These are phyloP conservation scores for Alternaria sp. DNA, from an alignment of 2,329 filamentous ascomycete genomes.

Conservation along the genomic window DNA sequence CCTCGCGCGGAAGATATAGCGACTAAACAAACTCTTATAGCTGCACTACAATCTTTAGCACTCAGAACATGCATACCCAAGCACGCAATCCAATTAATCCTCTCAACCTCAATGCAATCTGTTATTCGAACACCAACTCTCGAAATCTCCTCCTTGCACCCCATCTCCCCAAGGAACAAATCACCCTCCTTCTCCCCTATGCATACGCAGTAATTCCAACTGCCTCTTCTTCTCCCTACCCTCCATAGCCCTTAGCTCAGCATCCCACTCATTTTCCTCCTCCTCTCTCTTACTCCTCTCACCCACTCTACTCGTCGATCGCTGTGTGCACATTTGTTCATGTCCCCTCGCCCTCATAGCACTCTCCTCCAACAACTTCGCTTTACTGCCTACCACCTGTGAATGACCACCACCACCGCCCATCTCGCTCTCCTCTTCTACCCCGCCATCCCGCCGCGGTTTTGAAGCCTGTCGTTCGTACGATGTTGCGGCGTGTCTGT, in stretches of 20 bases:
- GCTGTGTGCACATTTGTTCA: too few species aligned
- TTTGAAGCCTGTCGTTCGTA: neutral
- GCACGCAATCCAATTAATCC: too few species aligned
- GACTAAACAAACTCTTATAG: too few species aligned
- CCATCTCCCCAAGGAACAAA: accelerated
- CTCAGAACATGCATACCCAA: accelerated
- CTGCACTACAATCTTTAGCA: too few species aligned
- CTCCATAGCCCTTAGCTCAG: constrained; percentile 21
- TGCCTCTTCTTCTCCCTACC: constrained; percentile 16
- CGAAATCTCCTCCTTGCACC: accelerated
- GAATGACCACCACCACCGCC: neutral
- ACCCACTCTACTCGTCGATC: neutral
- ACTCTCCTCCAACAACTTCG: neutral
- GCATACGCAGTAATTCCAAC: neutral
- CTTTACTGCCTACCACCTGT: neutral
- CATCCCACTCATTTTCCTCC: constrained; percentile 16
- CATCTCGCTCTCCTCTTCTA: neutral
- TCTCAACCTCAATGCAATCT: too few species aligned
- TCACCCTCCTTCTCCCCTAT: too few species aligned
- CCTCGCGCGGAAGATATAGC: too few species aligned
- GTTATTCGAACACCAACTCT: accelerated
- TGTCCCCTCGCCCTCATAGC: neutral
- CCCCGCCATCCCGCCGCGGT: accelerated
- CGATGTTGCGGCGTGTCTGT: neutral
- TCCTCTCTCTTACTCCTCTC: neutral